Evolutionary conservation across 257 asterid species (phyloP), one percentile per base, ranked within the genome.

Genomic region (Coffea canephora): DNA sequence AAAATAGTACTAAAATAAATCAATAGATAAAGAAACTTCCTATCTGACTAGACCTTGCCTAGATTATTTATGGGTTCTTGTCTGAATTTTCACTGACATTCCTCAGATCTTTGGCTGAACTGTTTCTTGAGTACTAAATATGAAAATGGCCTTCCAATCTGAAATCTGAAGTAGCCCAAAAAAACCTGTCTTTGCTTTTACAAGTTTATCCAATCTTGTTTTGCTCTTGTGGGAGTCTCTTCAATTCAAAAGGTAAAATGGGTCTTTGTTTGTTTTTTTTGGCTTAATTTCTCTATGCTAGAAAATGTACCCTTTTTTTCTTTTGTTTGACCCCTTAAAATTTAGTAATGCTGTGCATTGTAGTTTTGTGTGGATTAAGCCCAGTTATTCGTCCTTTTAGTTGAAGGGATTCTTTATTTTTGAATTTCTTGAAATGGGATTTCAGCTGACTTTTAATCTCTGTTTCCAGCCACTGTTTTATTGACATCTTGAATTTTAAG

Each of bases 401-500:
- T 71, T 79, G 71, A 79, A 74, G 52, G 74, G 76, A 46, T 57
- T 77, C 59, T 80, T 73, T 80, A 78, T 83, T 84, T 85, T 80
- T 80, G 87, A 84, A 74, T 79, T 82, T 82, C 84, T 59, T 76
- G 81, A 76, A 27, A 27, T 84, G 83, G 87, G 78, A 85, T 76
- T 80, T 85, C 80, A 55, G 75, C 70, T 48, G 72, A 74, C 87
- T 87, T 88, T 81, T 71, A 18, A 18, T 81, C 74, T 74, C 52
- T 79, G 77, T 68, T 78, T 66, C 76, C 34, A 21, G 77, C 19
- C 34, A 75, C 84, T 82, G 84, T 77, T 74, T 41, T 59, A 76
- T 82, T 81, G 75, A 23, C 55, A 21, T 8, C 77, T 65, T 36
- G n/a, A 55, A 31, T 52, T 54, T 34, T 49, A n/a, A 48, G 10